Conservation (phyloP, 305 asterid genomes). For the Striga hermonthica region DNA sequence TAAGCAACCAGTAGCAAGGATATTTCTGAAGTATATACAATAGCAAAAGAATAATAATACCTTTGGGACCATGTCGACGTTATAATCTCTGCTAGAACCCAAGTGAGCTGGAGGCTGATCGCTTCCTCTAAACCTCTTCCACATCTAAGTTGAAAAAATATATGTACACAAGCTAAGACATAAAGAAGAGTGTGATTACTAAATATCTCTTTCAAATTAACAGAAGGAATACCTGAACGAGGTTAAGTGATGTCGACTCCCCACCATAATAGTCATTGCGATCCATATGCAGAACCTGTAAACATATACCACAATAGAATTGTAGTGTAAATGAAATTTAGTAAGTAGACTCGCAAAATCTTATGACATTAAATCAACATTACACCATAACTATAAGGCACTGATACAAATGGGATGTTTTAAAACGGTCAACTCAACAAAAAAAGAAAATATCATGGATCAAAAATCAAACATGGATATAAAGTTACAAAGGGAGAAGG, state of each 20-base stretch:
- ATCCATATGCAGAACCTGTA: conserved; percentile 79
- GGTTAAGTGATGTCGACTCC: conserved; percentile 54
- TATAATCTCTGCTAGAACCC: conserved; percentile 76
- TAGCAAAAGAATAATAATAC: conserved; percentile 33
- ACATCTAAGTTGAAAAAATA: conserved; percentile 41
- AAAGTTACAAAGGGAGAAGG: no score
- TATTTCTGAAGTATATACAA: conserved; percentile 17
- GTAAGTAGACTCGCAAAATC: no score
- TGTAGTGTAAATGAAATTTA: no score
- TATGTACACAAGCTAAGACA: not conserved
- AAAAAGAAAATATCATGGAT: no score
- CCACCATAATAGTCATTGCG: conserved; percentile 87
- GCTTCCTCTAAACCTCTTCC: conserved; percentile 80
- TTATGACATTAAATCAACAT: no score
- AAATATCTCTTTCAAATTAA: not conserved
- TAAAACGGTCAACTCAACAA: no score
- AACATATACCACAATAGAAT: no score
- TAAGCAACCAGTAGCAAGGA: conserved; percentile 17
- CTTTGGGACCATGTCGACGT: conserved; percentile 84
- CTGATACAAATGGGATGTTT: no score
- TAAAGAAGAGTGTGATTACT: conserved; percentile 5
- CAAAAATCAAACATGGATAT: no score
- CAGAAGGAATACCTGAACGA: conserved; percentile 40
- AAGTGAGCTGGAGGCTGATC: conserved; percentile 67
- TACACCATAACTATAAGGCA: no score